Conservation (phyloP, 2,329 filamentous ascomycete genomes). For the Pseudogymnoascus sp. region DNA sequence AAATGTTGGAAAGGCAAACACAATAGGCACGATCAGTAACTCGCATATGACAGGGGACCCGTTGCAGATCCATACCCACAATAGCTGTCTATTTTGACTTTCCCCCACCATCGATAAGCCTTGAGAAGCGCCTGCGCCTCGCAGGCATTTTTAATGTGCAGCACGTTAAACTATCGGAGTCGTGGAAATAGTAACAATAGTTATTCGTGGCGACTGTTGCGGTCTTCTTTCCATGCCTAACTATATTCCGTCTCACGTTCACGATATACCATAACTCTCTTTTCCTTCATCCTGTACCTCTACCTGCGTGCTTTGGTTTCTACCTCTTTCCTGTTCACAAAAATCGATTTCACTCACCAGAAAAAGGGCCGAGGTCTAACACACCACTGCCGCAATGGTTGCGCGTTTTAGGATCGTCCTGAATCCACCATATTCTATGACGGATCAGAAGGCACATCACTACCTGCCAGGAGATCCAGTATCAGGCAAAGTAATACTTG, state of each 20-base stretch:
- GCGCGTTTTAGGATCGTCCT: not conserved
- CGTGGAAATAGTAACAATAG: not conserved
- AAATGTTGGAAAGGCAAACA: too few species aligned
- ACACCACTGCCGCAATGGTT: not conserved
- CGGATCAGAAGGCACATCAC: not conserved
- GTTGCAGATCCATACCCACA: not conserved
- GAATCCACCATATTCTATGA: not conserved
- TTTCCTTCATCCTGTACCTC: not conserved
- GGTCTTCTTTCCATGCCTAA: not conserved
- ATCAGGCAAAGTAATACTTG: constrained; percentile 9
- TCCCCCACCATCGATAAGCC: not conserved
- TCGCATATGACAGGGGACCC: not conserved
- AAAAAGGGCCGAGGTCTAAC: not conserved
- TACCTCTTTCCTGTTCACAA: not conserved
- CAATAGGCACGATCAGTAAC: too few species aligned
- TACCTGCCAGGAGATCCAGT: constrained; percentile 9
- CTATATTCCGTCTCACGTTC: not conserved
- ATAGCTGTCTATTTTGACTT: not conserved
- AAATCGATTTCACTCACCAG: not conserved
- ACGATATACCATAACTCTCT: not conserved
- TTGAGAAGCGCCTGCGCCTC: not conserved
- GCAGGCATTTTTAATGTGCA: not conserved
- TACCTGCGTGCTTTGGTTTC: not conserved
- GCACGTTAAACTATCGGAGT: not conserved
- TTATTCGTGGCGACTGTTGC: not conserved